phyloP scores from a whole-genome alignment of 345 rosid genomes.

The Camelina sativa region DNA sequence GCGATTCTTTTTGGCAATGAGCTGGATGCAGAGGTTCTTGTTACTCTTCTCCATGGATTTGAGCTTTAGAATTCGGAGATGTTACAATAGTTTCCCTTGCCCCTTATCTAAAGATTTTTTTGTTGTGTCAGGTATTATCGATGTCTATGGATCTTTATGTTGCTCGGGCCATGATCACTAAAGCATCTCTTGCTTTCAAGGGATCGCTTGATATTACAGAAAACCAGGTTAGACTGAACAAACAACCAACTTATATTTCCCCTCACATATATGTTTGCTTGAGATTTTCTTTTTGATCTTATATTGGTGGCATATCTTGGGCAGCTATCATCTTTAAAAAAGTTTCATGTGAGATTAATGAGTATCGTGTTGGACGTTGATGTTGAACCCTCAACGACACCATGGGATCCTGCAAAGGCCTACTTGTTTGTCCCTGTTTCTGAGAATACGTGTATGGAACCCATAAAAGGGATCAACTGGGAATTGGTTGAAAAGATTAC shows the following conservation, averaged over 20 bases:
- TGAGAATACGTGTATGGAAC: conserved; percentile 70
- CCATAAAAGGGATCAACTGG: conserved; percentile 83
- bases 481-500: conserved; percentile 67
- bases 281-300: neutral
- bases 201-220: conserved; percentile 70
- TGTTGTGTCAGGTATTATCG: conserved; percentile 88
- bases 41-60: conserved; percentile 14
- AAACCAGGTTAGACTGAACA: conserved; percentile 65
- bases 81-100: neutral
- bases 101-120: neutral
- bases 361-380: conserved; percentile 98
- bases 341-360: conserved; percentile 95
- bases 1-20: conserved; percentile 94
- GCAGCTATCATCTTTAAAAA: conserved; percentile 94
- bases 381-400: conserved; percentile 99
- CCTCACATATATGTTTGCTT: conserved; percentile 26
- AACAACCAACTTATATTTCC: neutral
- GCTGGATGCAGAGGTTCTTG: conserved; percentile 99
- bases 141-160: conserved; percentile 99
- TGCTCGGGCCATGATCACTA: conserved; percentile 96
- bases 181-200: conserved; percentile 94
- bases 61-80: neutral
- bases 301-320: conserved; percentile 33
- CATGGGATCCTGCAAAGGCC: conserved; percentile 99
- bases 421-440: conserved; percentile 94